Evolutionary conservation across 345 rosid species (phyloP).

Genomic region (Toxicodendron radicans): DNA sequence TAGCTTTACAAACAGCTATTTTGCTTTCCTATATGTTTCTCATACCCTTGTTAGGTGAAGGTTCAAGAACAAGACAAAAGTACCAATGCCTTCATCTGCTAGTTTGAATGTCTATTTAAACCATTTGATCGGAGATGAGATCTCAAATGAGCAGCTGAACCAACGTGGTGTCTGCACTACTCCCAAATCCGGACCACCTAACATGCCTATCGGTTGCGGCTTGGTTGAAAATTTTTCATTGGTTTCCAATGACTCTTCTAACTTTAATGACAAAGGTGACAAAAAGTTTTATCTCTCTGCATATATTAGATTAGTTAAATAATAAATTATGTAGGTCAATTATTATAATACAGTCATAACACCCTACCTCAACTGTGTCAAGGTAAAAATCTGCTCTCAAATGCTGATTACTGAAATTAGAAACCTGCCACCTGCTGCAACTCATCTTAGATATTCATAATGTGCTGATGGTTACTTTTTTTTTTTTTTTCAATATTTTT

Average conservation of each 20-base stretch:
- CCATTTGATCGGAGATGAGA: slow-evolving; percentile 29
- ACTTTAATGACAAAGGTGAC: slow-evolving; percentile 21
- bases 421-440: neutral
- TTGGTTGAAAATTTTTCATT: slow-evolving; percentile 15
- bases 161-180: slow-evolving; percentile 20
- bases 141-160: slow-evolving; percentile 29
- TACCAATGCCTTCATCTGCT: slow-evolving; percentile 32
- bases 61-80: slow-evolving; percentile 48
- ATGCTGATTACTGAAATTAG: slow-evolving; percentile 3
- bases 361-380: neutral
- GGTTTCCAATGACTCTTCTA: neutral
- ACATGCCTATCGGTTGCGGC: slow-evolving; percentile 14
- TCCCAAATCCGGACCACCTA: slow-evolving; percentile 25
- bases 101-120: slow-evolving; percentile 28
- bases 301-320: neutral
- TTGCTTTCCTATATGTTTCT: slow-evolving; percentile 30
- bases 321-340: neutral
- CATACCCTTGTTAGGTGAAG: slow-evolving; percentile 52
- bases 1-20: slow-evolving; percentile 12
- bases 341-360: neutral
- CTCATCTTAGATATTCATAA: neutral
- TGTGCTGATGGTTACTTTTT: neutral
- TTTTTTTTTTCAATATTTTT: no score
- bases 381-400: neutral
- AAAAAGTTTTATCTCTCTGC: neutral